phyloP scores from a whole-genome alignment of 352 stramenopile species.

The Globisporangium spinosum region DNA sequence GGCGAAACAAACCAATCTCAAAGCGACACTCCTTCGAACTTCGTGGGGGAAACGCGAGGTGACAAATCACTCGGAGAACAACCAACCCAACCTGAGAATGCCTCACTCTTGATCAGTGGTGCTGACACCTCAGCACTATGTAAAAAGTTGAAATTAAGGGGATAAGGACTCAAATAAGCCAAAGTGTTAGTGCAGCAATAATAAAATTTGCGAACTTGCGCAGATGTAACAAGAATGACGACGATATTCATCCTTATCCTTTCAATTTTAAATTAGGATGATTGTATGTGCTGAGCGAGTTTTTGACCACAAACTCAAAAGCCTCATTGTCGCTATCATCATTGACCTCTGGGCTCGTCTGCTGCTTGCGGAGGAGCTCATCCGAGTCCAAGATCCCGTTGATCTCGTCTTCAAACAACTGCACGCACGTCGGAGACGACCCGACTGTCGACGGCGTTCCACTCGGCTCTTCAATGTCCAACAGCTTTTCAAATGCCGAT shows the following conservation, averaged over 20 bases:
- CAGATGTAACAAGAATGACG: too few relatives aligned
- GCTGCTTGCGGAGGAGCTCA: background rate
- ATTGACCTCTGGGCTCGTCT: background rate
- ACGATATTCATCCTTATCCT: too few relatives aligned
- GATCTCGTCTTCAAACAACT: slow-evolving; percentile 12
- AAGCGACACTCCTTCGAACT: background rate
- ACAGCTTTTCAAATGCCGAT: background rate
- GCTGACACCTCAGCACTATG: background rate
- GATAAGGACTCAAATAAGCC: too few relatives aligned
- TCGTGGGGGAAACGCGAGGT: background rate
- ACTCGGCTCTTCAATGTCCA: slow-evolving; percentile 1
- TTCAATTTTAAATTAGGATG: background rate
- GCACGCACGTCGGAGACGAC: slow-evolving; percentile 12
- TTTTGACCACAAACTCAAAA: background rate
- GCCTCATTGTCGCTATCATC: background rate
- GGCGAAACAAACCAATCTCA: background rate
- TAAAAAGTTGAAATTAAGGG: background rate
- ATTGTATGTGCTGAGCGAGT: background rate
- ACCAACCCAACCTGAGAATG: background rate
- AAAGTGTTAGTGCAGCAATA: too few relatives aligned
- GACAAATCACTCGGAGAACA: background rate
- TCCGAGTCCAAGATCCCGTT: slow-evolving; percentile 1
- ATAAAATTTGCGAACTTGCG: too few relatives aligned
- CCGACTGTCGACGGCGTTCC: slow-evolving; percentile 13
- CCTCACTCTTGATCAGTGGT: background rate